A percentile compares a stretch with the other conserved stretches of the same genome.
Evolutionary conservation across 768 basidiomycete genomes (phyloP).

Genomic region (Tylopilus sp.): DNA sequence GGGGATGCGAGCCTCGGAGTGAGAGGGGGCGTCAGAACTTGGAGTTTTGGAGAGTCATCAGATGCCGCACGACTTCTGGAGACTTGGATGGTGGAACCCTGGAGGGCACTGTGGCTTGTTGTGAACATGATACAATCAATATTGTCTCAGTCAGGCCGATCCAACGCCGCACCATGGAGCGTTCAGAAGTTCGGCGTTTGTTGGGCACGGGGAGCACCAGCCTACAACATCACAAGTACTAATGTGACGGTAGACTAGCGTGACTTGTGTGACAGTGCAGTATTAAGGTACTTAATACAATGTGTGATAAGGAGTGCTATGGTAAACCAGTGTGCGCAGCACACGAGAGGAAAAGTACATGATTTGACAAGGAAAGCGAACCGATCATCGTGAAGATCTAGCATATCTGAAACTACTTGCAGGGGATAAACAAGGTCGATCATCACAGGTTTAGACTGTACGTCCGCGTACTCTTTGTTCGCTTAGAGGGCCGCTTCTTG

Average conservation of each 20-base stretch:
- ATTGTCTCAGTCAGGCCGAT: constrained; percentile 14
- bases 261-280: too few species aligned
- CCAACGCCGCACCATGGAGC: constrained; percentile 10
- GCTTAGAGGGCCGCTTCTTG: constrained; percentile 5
- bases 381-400: too few species aligned
- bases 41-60: constrained; percentile 6
- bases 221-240: background rate
- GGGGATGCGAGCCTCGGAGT: background rate
- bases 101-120: background rate
- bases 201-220: background rate
- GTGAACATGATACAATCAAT: constrained; percentile 8
- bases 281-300: too few species aligned
- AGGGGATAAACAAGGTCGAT: too few species aligned
- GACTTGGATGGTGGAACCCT: background rate
- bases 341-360: background rate
- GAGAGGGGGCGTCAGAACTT: background rate
- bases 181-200: background rate
- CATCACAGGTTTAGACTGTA: background rate
- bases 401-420: too few species aligned
- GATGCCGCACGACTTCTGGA: background rate
- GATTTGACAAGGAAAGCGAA: background rate
- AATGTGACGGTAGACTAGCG: background rate
- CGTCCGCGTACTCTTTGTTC: background rate
- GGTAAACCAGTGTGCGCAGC: too few species aligned
- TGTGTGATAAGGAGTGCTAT: too few species aligned